phyloP scores from a whole-genome alignment of 257 asterid genomes.

The Solanum pinnatisectum region DNA sequence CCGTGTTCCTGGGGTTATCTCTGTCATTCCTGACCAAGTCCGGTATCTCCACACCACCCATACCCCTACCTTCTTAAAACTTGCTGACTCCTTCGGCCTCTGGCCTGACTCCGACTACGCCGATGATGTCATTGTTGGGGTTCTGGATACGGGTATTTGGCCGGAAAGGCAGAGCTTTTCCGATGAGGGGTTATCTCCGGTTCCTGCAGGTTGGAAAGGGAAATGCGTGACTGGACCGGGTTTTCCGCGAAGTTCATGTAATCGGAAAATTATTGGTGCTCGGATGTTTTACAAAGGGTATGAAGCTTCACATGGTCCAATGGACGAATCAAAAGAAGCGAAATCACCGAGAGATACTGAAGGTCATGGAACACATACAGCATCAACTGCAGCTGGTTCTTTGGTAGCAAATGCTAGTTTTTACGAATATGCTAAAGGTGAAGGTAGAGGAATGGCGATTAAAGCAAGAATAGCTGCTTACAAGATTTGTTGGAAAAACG shows the following conservation, averaged over 20 bases:
- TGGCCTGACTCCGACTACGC: conserved; percentile 89
- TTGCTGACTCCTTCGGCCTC: conserved; percentile 56
- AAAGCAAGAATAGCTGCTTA: conserved; percentile 85
- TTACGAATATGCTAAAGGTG: conserved; percentile 63
- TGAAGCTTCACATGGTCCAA: conserved; percentile 26
- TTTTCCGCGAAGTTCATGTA: conserved; percentile 50
- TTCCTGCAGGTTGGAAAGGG: conserved; percentile 77
- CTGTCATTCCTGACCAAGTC: conserved; percentile 57
- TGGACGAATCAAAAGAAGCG: conserved; percentile 36
- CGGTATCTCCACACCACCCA: conserved; percentile 74
- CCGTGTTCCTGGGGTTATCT: conserved; percentile 40
- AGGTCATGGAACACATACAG: conserved; percentile 95
- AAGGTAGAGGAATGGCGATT: conserved; percentile 87
- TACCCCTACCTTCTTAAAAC: conserved; percentile 64
- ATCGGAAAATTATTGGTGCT: conserved; percentile 72
- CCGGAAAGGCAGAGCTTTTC: conserved; percentile 85
- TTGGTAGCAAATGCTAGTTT: conserved; percentile 63
- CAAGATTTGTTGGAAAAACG: conserved; percentile 68
- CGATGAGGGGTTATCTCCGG: conserved; percentile 54
- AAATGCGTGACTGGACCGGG: conserved; percentile 46
- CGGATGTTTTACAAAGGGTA: conserved; percentile 58
- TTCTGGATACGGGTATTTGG: conserved; percentile 93
- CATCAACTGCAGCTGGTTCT: conserved; percentile 93
- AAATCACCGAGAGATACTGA: conserved; percentile 82
- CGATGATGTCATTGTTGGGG: conserved; percentile 72